These are phyloP conservation scores for Cyclotella atomus DNA, from an alignment of 108 stramenopile genomes.

Conservation along the genomic window DNA sequence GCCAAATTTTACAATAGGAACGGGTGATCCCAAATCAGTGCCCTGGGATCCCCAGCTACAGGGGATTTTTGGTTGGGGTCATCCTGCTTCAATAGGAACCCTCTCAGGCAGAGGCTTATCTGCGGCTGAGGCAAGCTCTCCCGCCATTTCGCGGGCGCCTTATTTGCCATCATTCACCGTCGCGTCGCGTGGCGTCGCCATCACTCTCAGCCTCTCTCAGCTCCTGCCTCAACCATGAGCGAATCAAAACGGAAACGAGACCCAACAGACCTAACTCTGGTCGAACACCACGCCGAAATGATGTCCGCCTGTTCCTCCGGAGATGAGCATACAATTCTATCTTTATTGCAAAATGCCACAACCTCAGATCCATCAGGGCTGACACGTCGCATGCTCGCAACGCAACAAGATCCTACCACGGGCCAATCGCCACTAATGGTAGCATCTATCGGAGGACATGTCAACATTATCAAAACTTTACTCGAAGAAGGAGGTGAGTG, in stretches of 20 bases:
- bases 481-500: conserved; percentile 69
- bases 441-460: conserved; percentile 64
- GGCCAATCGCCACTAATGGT: conserved; percentile 84
- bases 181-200: no score
- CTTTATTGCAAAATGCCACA: conserved; percentile 22
- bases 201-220: no score
- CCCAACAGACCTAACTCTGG: not conserved
- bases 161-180: no score
- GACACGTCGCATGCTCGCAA: conserved; percentile 47
- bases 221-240: not conserved
- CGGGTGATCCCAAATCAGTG: no score
- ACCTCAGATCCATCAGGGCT: conserved; percentile 13
- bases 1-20: no score
- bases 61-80: no score
- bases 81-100: no score
- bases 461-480: conserved; percentile 51
- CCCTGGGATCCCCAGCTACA: no score
- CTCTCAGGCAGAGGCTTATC: no score
- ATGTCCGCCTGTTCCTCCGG: conserved; percentile 38
- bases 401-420: conserved; percentile 70
- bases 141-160: no score
- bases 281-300: conserved; percentile 27
- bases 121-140: no score
- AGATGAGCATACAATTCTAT: conserved; percentile 6
- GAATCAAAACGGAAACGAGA: not conserved